Base-by-base conservation (phyloP, 495 filamentous ascomycete species). In the Neurospora sp. region DNA sequence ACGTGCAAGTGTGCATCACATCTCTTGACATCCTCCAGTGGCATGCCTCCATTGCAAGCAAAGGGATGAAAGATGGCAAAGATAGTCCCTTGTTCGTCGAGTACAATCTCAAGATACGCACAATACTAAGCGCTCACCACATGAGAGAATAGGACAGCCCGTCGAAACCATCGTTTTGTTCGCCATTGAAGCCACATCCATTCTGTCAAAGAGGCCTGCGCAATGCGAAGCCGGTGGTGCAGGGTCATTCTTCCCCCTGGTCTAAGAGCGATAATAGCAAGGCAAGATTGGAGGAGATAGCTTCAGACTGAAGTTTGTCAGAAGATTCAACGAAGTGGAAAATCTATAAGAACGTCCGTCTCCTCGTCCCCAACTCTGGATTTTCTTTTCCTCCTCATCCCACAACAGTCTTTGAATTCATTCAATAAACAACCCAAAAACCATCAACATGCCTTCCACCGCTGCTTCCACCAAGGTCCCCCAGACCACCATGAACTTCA, bases 401-500 rank as follows among this genome's bases (percentile, higher is more conserved):
- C 72, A 70, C 72, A 70, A 74, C 69, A 54, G 38, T 44, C 62
- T 72, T 44, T 46, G 66, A 72, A 75, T 72, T 69, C 70, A 69
- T 69, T 62, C 72, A 72, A 69, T 41, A 73, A 74, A 74, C 70
- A 71, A 76, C 46, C 39, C 71, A 69, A 71, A n/a, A 78, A 72
- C 79, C 42, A 75, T 77, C 80, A 82, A 82, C 70, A 82, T 82
- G 80, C 79, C 79, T 80, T 80, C 80, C 76, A 77, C 75, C 76
- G 73, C 76, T 69, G 72, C 79, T 73, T 72, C 76, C 72, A 73
- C 72, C 74, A 75, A 78, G 74, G 74, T 75, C 69, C 80, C 79
- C 73, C 73, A 80, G 78, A 77, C 78, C 73, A 73, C 76, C 77
- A 76, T 72, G 72, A 76, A 76, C 78, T 75, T 78, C 76, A 74